Evolutionary conservation across 352 stramenopile genomes (phyloP), one percentile per base, ranked within the genome.

Genomic region (Salisapilia sapeloensis): DNA sequence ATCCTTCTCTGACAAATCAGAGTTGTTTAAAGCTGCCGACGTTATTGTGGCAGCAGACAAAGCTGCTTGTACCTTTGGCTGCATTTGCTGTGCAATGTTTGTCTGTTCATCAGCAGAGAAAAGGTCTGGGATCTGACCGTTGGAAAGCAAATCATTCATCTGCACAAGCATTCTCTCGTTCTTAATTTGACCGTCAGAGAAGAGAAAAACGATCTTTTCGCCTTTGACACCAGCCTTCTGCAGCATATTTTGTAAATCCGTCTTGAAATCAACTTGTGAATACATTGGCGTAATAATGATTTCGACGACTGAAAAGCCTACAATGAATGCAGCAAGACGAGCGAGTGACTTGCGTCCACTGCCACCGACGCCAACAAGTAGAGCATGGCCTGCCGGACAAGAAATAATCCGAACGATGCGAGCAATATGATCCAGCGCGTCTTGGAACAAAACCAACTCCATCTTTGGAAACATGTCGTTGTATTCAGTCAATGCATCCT

Each of bases 401-500:
- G 87, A 79, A 38, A 98, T 71, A 32, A 97, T 96, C n/a, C 92
- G 77, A 8, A 92, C 69, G 33, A 98, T 96, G 2, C 92, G 61
- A 16, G 79, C 65, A 21, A 97, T 66, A 52, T 98, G 92, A 38
- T 95, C 87, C 15, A 98, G 78, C 9, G 89, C 92, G 39, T 98
- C 86, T 27, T 96, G 82, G 54, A 98, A 98, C 4, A 97, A 59
- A 26, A 97, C 89, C 13, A 97, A 48, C 20, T 97, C 82, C 86
- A 97, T 97, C 10, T 80, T 87, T 0, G 81, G 47, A 33, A 93
- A 83, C 4, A 71, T 39, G 27, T 96, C 81, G 42, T 97, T 98
- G 70, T 96, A 89, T 41, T 96, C 82, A 3, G 58, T 42, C 15
- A 97, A 48, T 3, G 85, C 81, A 44, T 94, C 79, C 38, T 96